Percentiles rank a stretch among this genome's conserved stretches.
Evolutionary conservation across 177 flowering plant species (phyloP).

Genomic region (Telopea speciosissima): DNA sequence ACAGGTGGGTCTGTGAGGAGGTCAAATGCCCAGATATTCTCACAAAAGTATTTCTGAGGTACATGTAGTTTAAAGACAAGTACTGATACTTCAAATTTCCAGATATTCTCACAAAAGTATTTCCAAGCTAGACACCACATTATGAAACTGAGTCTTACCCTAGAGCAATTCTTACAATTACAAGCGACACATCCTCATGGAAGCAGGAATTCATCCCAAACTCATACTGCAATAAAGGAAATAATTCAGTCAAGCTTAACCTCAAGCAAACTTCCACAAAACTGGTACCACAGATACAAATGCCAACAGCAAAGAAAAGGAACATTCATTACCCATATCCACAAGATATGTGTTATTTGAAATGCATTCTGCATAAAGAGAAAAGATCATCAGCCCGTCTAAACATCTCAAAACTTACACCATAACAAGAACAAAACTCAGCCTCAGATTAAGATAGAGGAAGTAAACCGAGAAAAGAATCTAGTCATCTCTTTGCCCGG

Average conservation of each 20-base stretch:
- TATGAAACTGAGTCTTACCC: constrained; percentile 49
- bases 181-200: constrained; percentile 38
- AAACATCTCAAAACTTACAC: neutral
- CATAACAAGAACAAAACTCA: neutral
- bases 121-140: constrained; percentile 1
- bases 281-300: neutral
- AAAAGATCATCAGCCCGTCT: constrained; percentile 1
- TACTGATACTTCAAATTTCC: neutral
- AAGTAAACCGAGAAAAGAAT: neutral
- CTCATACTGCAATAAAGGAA: constrained; percentile 69
- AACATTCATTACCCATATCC: constrained; percentile 77
- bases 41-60: neutral
- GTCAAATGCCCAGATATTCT: neutral
- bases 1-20: neutral
- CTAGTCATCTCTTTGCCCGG: neutral
- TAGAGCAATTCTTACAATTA: constrained; percentile 45
- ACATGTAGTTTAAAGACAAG: neutral
- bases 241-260: constrained; percentile 4
- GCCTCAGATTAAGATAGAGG: neutral
- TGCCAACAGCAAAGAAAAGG: constrained; percentile 2
- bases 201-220: constrained; percentile 82
- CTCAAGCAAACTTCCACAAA: neutral
- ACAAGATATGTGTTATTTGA: constrained; percentile 87
- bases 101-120: no score
- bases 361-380: constrained; percentile 73